Percentiles rank a stretch among this genome's conserved stretches.
Conservation (phyloP, 495 filamentous ascomycete species). For the Aspergillus sclerotioniger region DNA sequence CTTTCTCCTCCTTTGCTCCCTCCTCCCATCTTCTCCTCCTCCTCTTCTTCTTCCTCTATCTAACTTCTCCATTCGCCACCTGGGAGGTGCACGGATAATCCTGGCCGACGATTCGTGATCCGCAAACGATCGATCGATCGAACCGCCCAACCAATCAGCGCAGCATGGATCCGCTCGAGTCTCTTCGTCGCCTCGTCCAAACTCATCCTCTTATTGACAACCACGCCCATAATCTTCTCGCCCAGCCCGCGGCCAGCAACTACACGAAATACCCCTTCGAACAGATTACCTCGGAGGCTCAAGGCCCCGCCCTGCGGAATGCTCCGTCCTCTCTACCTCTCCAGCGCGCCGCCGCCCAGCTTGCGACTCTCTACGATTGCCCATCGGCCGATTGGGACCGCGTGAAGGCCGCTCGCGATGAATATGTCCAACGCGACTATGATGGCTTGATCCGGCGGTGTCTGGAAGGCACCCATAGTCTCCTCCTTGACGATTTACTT, state of each 20-base stretch:
- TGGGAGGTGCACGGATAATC: background rate
- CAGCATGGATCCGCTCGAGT: constrained; percentile 32
- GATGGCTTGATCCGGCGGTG: constrained; percentile 61
- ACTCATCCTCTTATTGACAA: constrained; percentile 81
- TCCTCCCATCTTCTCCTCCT: background rate
- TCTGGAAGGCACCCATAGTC: constrained; percentile 69
- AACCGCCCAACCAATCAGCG: constrained; percentile 1
- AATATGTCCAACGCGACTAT: constrained; percentile 53
- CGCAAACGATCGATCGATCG: constrained; percentile 2
- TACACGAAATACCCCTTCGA: constrained; percentile 43
- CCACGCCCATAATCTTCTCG: constrained; percentile 79
- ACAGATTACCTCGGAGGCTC: constrained; percentile 73
- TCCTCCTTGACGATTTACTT: constrained; percentile 79
- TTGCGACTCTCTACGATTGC: constrained; percentile 61
- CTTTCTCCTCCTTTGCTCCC: background rate
- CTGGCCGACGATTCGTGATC: background rate
- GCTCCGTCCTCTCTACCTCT: constrained; percentile 62
- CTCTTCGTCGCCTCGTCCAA: constrained; percentile 52
- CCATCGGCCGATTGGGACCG: constrained; percentile 56
- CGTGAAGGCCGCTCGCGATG: constrained; percentile 58
- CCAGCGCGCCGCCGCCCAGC: constrained; percentile 66
- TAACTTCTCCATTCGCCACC: background rate
- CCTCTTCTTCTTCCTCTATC: background rate
- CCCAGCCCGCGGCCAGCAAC: constrained; percentile 30
- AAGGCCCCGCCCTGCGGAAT: constrained; percentile 62